phyloP scores from a whole-genome alignment of 2,329 filamentous ascomycete species.

The Aspergillus thermomutatus region DNA sequence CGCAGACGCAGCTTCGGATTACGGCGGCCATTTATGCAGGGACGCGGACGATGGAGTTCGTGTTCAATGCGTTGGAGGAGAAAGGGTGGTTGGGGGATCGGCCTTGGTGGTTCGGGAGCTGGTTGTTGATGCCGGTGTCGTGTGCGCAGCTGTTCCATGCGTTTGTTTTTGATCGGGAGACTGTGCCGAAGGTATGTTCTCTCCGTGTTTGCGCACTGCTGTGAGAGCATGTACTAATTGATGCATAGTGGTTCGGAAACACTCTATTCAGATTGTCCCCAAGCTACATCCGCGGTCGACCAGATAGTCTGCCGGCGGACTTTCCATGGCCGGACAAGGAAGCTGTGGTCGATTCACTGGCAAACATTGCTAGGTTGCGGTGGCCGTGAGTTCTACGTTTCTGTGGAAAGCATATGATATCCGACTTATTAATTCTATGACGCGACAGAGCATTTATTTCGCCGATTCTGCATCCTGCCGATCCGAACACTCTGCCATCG shows the following conservation, averaged over 20 bases:
- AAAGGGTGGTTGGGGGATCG: slow-evolving; percentile 64
- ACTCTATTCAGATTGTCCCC: slow-evolving; percentile 70
- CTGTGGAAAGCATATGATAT: neutral
- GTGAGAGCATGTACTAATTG: slow-evolving; percentile 1
- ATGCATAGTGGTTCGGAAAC: slow-evolving; percentile 53
- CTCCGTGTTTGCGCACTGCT: slow-evolving; percentile 18
- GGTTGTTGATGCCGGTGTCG: slow-evolving; percentile 73
- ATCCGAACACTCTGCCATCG: slow-evolving; percentile 57
- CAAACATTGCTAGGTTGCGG: slow-evolving; percentile 72
- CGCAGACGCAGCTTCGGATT: slow-evolving; percentile 65
- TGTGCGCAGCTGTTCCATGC: slow-evolving; percentile 75
- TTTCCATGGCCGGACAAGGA: slow-evolving; percentile 72
- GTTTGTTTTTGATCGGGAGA: slow-evolving; percentile 72
- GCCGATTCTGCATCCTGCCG: slow-evolving; percentile 78
- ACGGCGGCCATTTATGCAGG: slow-evolving; percentile 78
- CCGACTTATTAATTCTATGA: neutral
- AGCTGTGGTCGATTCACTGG: slow-evolving; percentile 76
- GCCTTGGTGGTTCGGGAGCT: slow-evolving; percentile 83
- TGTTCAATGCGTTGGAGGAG: slow-evolving; percentile 78
- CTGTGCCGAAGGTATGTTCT: slow-evolving; percentile 58
- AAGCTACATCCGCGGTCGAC: slow-evolving; percentile 73
- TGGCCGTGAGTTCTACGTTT: slow-evolving; percentile 67
- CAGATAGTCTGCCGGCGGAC: slow-evolving; percentile 62
- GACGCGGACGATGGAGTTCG: slow-evolving; percentile 79
- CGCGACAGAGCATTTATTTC: slow-evolving; percentile 68